phyloP scores from a whole-genome alignment of 2,329 filamentous ascomycete genomes.

The Ascochyta clinopodiicola region DNA sequence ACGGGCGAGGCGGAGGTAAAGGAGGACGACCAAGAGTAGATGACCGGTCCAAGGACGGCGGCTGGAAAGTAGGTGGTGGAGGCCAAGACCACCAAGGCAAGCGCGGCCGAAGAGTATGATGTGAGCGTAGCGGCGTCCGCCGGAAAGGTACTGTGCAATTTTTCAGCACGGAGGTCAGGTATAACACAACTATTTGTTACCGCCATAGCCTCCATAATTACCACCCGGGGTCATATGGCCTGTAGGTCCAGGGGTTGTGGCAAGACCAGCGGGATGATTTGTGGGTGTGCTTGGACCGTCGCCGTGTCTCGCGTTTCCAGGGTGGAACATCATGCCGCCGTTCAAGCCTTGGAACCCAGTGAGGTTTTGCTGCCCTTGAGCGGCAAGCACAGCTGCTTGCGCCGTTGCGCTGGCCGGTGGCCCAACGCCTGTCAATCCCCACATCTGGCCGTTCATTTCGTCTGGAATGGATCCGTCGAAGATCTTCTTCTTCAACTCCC shows the following conservation, averaged over 20 bases:
- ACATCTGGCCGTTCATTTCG: constrained; percentile 87
- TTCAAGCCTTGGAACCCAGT: constrained; percentile 45
- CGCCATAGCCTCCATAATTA: constrained; percentile 68
- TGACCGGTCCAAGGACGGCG: neutral
- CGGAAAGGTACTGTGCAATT: constrained; percentile 7
- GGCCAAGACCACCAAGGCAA: neutral
- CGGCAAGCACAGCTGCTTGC: constrained; percentile 52
- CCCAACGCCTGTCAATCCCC: constrained; percentile 76
- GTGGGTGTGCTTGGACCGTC: constrained; percentile 73
- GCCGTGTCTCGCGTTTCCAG: constrained; percentile 48
- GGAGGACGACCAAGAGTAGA: neutral
- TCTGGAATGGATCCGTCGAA: constrained; percentile 83
- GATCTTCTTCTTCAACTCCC: constrained; percentile 86
- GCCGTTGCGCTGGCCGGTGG: constrained; percentile 63
- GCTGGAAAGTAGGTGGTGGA: neutral
- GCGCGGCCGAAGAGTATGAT: neutral
- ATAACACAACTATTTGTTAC: constrained; percentile 23
- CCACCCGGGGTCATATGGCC: constrained; percentile 81
- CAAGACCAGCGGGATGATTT: constrained; percentile 59
- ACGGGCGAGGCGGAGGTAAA: neutral
- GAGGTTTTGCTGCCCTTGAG: constrained; percentile 47
- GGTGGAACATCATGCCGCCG: constrained; percentile 49
- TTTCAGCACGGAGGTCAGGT: constrained; percentile 8
- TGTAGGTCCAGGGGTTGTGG: constrained; percentile 61
- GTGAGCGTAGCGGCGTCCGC: neutral